phyloP scores from a whole-genome alignment of 2,329 filamentous ascomycete species.

The Leptographium galeiforme region DNA sequence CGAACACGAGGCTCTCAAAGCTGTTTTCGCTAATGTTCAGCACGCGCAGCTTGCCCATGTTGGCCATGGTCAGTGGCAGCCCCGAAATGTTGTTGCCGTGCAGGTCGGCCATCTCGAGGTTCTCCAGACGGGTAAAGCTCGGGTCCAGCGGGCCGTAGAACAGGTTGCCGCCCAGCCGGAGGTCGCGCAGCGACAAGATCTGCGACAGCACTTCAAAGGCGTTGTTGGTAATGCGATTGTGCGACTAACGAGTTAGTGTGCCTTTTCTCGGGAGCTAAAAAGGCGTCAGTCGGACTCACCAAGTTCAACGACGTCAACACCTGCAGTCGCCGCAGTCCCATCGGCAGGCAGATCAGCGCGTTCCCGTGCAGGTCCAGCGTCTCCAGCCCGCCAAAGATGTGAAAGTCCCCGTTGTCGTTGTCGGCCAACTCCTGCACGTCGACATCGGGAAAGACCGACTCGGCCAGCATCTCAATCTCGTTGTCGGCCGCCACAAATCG shows the following conservation, averaged over 20 bases:
- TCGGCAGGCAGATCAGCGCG: slow-evolving; percentile 54
- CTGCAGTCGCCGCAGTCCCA: slow-evolving; percentile 60
- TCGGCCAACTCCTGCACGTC: slow-evolving; percentile 42
- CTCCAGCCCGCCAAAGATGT: slow-evolving; percentile 73
- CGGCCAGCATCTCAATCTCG: slow-evolving; percentile 61
- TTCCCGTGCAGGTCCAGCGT: slow-evolving; percentile 81
- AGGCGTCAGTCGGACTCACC: slow-evolving; percentile 29
- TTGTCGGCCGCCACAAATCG: slow-evolving; percentile 83
- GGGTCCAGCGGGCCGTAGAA: slow-evolving; percentile 55
- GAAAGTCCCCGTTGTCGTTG: slow-evolving; percentile 53
- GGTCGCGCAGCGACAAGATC: slow-evolving; percentile 58
- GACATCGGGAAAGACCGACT: slow-evolving; percentile 66
- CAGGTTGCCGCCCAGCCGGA: slow-evolving; percentile 69
- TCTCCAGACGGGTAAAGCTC: slow-evolving; percentile 47
- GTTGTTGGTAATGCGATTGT: slow-evolving; percentile 65
- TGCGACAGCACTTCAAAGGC: slow-evolving; percentile 62
- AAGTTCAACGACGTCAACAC: slow-evolving; percentile 72
- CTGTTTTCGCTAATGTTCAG: slow-evolving; percentile 73
- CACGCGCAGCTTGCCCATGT: slow-evolving; percentile 55
- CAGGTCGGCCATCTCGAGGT: slow-evolving; percentile 69
- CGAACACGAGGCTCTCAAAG: slow-evolving; percentile 58
- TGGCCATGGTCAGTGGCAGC: slow-evolving; percentile 54
- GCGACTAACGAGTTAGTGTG: slow-evolving; percentile 40
- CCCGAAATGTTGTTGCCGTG: slow-evolving; percentile 65
- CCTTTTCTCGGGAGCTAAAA: neutral